Base-by-base conservation (phyloP, 2,329 filamentous ascomycete genomes). In the Fusarium brevicatenulatum region DNA sequence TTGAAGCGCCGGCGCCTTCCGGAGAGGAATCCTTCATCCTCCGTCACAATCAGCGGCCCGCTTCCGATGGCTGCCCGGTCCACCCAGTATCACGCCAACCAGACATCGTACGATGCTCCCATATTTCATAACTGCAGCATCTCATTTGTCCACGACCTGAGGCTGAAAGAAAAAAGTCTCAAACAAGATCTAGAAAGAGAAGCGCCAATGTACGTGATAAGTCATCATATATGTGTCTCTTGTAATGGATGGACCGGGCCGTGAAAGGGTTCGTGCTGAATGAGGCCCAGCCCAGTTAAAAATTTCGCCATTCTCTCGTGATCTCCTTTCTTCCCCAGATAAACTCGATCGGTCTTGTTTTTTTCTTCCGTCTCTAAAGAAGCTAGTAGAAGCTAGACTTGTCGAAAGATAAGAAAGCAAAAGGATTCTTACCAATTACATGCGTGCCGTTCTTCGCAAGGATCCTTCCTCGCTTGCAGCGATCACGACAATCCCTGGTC, bases 61-160 rank as follows among this genome's bases (percentile, higher is more conserved):
- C 71, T 77, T 76, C 76, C 65, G 72, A 70, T 77, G 76, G 56
- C 65, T 68, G 72, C 25, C 58, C 70, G 71, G 65, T 58, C 76
- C 76, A 77, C 76, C 62, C 70, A 66, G 67, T 50, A 50, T 58
- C 74, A 68, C 53, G 59, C 73, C 71, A 77, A 72, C 62, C 49
- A 56, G 50, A 53, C 60, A 77, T 77, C 76, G 74, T 77, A 77
- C 76, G 76, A 77, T 78, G 55, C 42, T 55, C 54, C 55, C 46
- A 30, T n/a, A 37, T 52, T 54, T 54, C 50, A 40, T 30, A 30
- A 40, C 66, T 57, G 7, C 36, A 47, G 32, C 57, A 32, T 30
- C 36, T 50, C 30, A 34, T 44, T 47, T 32, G 36, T 54, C 42
- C 60, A 47, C 60, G n/a, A 21, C 40, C 55, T 36, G 52, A 60